Evolutionary conservation across 2,329 filamentous ascomycete species (phyloP), one percentile per base, ranked within the genome.

Genomic region (Taxawa tesnikishii): DNA sequence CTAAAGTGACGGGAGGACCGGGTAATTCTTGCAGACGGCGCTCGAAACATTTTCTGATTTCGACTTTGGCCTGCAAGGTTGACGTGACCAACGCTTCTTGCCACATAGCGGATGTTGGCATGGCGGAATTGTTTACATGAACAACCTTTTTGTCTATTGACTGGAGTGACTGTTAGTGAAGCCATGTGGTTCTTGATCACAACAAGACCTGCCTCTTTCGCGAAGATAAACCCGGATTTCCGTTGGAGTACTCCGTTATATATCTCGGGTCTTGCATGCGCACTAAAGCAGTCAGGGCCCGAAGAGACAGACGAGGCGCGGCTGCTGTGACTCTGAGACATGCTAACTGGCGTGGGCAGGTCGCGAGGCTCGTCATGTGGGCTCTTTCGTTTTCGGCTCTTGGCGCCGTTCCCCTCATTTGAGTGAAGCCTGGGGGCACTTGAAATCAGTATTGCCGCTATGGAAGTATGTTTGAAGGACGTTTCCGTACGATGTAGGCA

Each of bases 1-100:
- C 57, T 1, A 87, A 65, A 0, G 70, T 70, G 15, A 84, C 65
- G 1, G 41, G 41, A 4, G 48, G 46, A 32, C 57, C 47, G 33
- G 48, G 40, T 13, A 57, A 25, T 34, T 40, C 27, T n/a, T 41
- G 15, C 4, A 58, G 34, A 36, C 51, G 35, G 4, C 42, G 31
- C 6, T 53, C 29, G 31, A 66, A 63, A n/a, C 55, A 52, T 0
- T 42, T 34, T 2, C 60, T 50, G 5, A 67, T 60, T 1, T 46
- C 39, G 0, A 37, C 36, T 14, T 54, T 49, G 0, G 60, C 59
- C 7, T 46, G 43, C 2, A 43, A 34, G 0, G 55, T 48, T 3
- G 47, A 44, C 0, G 53, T 43, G 0, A 9, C 28, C 0, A 41
- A 40, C 0, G 60, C 56, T 4, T 41, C 42, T 2, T 41, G 37